These are phyloP conservation scores for Pseudogymnoascus sp. DNA, from an alignment of 2,329 filamentous ascomycete genomes.

Conservation along the genomic window DNA sequence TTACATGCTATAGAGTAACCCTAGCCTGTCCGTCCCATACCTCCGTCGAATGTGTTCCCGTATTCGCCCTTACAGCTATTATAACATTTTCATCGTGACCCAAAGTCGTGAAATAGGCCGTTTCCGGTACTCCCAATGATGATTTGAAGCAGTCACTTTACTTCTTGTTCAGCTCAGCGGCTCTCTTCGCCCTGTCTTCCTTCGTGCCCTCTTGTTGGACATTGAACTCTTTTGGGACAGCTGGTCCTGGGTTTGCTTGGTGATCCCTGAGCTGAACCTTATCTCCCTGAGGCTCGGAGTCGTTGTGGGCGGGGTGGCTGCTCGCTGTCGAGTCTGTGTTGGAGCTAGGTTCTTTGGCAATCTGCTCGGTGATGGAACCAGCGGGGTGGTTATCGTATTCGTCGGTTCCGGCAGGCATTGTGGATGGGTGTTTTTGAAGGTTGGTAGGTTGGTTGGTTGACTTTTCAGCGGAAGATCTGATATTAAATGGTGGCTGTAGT, in stretches of 20 bases:
- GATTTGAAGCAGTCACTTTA: not conserved
- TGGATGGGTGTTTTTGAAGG: conserved; percentile 16
- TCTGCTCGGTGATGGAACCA: conserved; percentile 29
- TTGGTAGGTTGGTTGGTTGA: not conserved
- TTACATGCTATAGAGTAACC: not conserved
- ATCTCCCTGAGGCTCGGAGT: conserved; percentile 36
- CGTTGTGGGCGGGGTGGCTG: conserved; percentile 31
- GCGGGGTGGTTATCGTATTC: conserved; percentile 31
- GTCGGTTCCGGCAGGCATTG: conserved; percentile 32
- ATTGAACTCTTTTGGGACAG: conserved; percentile 45
- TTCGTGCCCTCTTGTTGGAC: conserved; percentile 53
- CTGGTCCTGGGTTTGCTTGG: conserved; percentile 51
- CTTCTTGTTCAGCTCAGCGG: conserved; percentile 56
- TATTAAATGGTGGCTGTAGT: not conserved
- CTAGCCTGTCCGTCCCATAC: not conserved
- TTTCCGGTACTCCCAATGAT: not conserved
- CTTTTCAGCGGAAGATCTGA: not conserved
- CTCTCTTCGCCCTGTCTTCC: conserved; percentile 59
- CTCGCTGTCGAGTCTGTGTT: conserved; percentile 32
- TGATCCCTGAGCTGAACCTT: conserved; percentile 43
- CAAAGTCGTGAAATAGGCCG: not conserved
- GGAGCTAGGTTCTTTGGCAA: conserved; percentile 31
- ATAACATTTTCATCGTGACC: not conserved
- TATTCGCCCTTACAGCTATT: not conserved
- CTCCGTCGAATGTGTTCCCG: not conserved